phyloP scores from a whole-genome alignment of 129 eudicot species.

The Flaveria sonorensis region DNA sequence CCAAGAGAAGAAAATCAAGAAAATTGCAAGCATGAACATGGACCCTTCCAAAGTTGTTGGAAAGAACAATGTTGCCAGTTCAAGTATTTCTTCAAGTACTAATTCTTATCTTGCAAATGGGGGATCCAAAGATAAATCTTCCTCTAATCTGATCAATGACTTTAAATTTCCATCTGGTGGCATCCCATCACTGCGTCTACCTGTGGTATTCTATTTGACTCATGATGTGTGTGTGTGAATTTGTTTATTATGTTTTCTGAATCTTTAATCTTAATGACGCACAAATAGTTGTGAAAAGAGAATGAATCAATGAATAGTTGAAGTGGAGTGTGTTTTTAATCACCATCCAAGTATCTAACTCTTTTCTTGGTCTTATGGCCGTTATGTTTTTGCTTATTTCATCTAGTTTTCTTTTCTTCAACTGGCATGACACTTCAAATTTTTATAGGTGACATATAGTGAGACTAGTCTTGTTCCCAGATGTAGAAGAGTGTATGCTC shows the following conservation, averaged over 20 bases:
- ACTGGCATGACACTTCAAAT: slow-evolving; percentile 16
- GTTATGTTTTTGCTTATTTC: background rate
- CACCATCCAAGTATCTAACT: background rate
- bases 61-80: slow-evolving; percentile 61
- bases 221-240: background rate
- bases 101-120: slow-evolving; percentile 66
- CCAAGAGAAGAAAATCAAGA: slow-evolving; percentile 95
- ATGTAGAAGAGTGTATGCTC: slow-evolving; percentile 98
- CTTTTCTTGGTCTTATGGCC: background rate
- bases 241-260: background rate
- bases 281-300: slow-evolving; percentile 1
- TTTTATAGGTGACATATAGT: slow-evolving; percentile 74
- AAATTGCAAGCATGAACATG: slow-evolving; percentile 71
- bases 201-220: slow-evolving; percentile 82
- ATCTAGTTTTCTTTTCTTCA: background rate
- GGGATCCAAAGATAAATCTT: slow-evolving; percentile 56
- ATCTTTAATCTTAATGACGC: background rate
- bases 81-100: slow-evolving; percentile 62
- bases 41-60: slow-evolving; percentile 70
- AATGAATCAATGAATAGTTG: background rate
- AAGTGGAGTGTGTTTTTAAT: background rate
- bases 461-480: slow-evolving; percentile 92
- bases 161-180: slow-evolving; percentile 78
- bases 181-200: slow-evolving; percentile 73
- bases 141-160: slow-evolving; percentile 53